Conservation (phyloP, 495 filamentous ascomycete genomes). For the Aspergillus ostianus region DNA sequence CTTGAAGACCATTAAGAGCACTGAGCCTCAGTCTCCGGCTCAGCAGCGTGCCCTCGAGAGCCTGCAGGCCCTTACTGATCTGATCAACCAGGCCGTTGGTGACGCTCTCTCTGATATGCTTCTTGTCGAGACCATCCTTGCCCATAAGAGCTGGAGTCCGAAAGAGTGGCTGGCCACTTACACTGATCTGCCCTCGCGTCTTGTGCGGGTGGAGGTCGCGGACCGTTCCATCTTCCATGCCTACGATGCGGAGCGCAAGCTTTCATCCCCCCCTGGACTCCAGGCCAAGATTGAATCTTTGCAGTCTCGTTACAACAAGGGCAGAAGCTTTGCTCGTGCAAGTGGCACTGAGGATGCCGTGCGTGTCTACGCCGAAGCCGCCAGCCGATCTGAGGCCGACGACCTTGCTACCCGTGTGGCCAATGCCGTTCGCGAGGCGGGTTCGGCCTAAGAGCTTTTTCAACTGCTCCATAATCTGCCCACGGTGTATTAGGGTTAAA, state of each 20-base stretch:
- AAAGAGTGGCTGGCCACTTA: slow-evolving; percentile 93
- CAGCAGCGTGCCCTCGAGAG: slow-evolving; percentile 82
- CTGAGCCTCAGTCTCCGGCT: slow-evolving; percentile 83
- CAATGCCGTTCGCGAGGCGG: slow-evolving; percentile 59
- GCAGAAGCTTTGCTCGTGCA: slow-evolving; percentile 85
- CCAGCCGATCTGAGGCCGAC: slow-evolving; percentile 76
- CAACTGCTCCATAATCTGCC: not conserved
- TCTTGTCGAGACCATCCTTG: slow-evolving; percentile 92
- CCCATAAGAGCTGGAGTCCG: slow-evolving; percentile 89
- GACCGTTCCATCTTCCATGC: slow-evolving; percentile 87
- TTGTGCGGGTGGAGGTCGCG: slow-evolving; percentile 84
- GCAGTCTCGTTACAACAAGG: slow-evolving; percentile 88
- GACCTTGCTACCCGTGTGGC: slow-evolving; percentile 82
- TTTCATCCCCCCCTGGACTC: slow-evolving; percentile 73
- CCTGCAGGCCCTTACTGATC: slow-evolving; percentile 73
- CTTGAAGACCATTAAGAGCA: slow-evolving; percentile 68
- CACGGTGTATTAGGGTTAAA: too few species aligned
- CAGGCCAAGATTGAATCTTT: slow-evolving; percentile 82
- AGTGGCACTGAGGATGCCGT: slow-evolving; percentile 96
- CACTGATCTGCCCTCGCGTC: slow-evolving; percentile 92
- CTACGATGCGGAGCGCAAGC: slow-evolving; percentile 84
- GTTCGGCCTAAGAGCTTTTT: slow-evolving; percentile 22
- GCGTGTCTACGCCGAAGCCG: slow-evolving; percentile 95
- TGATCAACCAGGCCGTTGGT: slow-evolving; percentile 97
- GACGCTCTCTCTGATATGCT: slow-evolving; percentile 95